Base-by-base conservation (phyloP, 2,329 filamentous ascomycete species). In the Hypoxylon sp. region DNA sequence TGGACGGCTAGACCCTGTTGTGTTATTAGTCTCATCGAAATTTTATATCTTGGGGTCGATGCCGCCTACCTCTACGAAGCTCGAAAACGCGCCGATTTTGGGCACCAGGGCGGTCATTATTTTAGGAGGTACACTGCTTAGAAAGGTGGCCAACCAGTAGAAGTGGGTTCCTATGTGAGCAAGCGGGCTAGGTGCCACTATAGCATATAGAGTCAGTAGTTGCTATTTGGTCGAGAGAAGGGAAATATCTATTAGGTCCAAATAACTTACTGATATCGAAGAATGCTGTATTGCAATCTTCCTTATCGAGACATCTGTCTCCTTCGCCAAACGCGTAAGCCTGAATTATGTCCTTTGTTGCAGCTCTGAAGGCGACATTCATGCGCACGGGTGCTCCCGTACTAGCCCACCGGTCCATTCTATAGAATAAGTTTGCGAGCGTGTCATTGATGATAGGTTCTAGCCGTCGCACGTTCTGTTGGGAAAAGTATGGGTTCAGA, bases 201-300 rank as follows among this genome's bases (percentile, higher is more conserved):
- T 22, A 55, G 10, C 5, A 31, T 31, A 13, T 46, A 35, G 19
- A 35, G 50, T 63, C 11, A 67, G 59, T n/a, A 31, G 33, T 47
- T 19, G 47, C 14, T 39, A 24, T 52, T 53, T 29, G 39, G 39
- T 10, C 39, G 8, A 1, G 39, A 9, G 5, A 22, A 17, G 37
- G 17, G n/a, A 17, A 42, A 44, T 22, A 22, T 44, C 39, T 19
- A 44, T 44, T 11, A 22, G n/a, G 1, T 13, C 17, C n/a, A 19
- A 37, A 51, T 55, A 47, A 57, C 60, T 48, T 4, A 64, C 65
- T 57, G 9, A 73, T 35, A 14, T 74, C 71, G 52, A 78, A 77
- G 60, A 78, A 78, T 0, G 58, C 63, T 1, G 70, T 69, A 26
- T 77, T 76, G 53, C 70, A 77, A 50, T 79, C 73, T 14, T 75